Evolutionary conservation across 495 filamentous ascomycete species (phyloP).

Genomic region (Xylaria flabelliformis): DNA sequence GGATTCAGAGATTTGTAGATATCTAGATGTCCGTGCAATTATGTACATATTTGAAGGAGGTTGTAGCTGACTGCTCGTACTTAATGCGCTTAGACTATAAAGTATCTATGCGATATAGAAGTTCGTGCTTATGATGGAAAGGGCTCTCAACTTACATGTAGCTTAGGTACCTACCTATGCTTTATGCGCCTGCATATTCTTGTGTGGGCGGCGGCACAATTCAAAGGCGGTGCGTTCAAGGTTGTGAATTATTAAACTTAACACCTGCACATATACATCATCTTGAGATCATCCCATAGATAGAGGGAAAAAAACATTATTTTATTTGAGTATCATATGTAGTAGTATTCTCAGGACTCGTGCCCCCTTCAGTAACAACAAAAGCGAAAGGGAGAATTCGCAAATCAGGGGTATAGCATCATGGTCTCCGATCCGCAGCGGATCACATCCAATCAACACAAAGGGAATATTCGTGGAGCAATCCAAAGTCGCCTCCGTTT

Average conservation of each 20-base stretch:
- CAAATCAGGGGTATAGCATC: slow-evolving; percentile 5
- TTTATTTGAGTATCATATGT: slow-evolving; percentile 15
- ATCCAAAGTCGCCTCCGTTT: slow-evolving; percentile 27
- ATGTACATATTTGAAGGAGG: neutral
- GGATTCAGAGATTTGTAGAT: neutral
- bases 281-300: neutral
- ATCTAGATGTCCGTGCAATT: neutral
- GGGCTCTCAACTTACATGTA: too few species aligned
- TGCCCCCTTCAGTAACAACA: neutral
- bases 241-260: too few species aligned
- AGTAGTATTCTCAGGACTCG: neutral
- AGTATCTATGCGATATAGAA: neutral
- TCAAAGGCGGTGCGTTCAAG: too few species aligned
- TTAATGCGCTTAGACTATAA: neutral
- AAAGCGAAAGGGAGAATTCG: neutral
- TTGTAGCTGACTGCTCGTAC: neutral
- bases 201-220: too few species aligned
- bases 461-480: slow-evolving; percentile 22
- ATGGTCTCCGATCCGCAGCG: slow-evolving; percentile 8
- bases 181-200: neutral
- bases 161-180: too few species aligned
- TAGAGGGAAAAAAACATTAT: slow-evolving; percentile 5
- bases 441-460: slow-evolving; percentile 23
- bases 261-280: neutral
- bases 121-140: neutral